Evolutionary conservation across 2,329 filamentous ascomycete genomes (phyloP).

Genomic region (Cladosporium colombiae): DNA sequence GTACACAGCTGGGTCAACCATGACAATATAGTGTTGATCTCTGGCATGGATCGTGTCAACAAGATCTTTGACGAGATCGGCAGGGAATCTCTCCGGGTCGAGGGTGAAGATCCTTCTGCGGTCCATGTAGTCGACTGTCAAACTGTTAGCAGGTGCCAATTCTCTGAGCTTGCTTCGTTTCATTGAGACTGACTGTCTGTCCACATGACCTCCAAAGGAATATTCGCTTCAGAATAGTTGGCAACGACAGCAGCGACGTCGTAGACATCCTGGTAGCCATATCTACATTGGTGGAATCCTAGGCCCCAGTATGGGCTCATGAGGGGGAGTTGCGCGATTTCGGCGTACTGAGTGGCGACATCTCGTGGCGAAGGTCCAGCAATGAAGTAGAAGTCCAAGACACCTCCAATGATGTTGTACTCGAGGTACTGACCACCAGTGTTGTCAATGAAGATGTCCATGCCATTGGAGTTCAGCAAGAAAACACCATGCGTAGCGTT

Average conservation of each 20-base stretch:
- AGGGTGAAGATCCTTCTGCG: slow-evolving; percentile 59
- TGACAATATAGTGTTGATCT: slow-evolving; percentile 24
- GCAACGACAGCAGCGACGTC: slow-evolving; percentile 64
- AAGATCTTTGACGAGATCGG: slow-evolving; percentile 65
- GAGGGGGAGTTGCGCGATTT: slow-evolving; percentile 45
- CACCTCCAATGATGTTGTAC: slow-evolving; percentile 74
- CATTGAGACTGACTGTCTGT: slow-evolving; percentile 53
- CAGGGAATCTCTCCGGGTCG: slow-evolving; percentile 62
- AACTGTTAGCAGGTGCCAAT: neutral
- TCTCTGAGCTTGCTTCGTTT: no score
- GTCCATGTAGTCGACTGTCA: slow-evolving; percentile 39
- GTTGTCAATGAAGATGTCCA: slow-evolving; percentile 72
- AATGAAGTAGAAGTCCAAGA: slow-evolving; percentile 62
- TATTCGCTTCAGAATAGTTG: slow-evolving; percentile 64
- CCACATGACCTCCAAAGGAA: slow-evolving; percentile 71
- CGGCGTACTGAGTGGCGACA: slow-evolving; percentile 49
- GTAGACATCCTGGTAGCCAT: slow-evolving; percentile 57
- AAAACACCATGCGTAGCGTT: slow-evolving; percentile 63
- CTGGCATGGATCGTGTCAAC: slow-evolving; percentile 52
- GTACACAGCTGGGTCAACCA: slow-evolving; percentile 24
- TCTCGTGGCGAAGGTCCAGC: slow-evolving; percentile 45
- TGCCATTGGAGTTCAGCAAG: slow-evolving; percentile 68
- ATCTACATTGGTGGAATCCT: slow-evolving; percentile 49
- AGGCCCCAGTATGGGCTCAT: slow-evolving; percentile 52
- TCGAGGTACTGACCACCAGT: slow-evolving; percentile 67